phyloP scores from a whole-genome alignment of 306 rosid genomes.

The Cicer pinnatifidum region DNA sequence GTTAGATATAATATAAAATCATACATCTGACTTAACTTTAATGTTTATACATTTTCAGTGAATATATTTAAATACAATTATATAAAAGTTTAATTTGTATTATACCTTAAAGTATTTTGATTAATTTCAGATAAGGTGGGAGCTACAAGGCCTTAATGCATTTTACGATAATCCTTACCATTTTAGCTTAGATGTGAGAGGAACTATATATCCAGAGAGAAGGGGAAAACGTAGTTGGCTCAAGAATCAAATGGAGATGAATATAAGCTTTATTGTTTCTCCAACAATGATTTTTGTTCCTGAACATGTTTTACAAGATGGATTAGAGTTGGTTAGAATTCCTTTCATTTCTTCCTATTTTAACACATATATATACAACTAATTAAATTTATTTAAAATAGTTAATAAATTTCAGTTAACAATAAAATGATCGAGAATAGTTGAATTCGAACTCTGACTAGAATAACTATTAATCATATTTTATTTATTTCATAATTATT shows the following conservation, averaged over 20 bases:
- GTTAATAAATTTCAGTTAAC: no score
- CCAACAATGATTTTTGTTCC: conserved; percentile 50
- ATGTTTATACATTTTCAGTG: no score
- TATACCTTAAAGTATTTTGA: background rate
- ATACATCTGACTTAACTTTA: no score
- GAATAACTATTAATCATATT: no score
- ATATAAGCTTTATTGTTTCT: conserved; percentile 41
- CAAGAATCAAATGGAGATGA: conserved; percentile 44
- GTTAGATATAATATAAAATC: no score
- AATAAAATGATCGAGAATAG: no score
- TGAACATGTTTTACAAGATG: conserved; percentile 2
- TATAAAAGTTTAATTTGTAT: no score
- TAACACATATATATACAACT: conserved; percentile 1
- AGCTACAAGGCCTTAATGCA: conserved; percentile 42
- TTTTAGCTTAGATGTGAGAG: conserved; percentile 33
- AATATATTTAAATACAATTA: no score
- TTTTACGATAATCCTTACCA: conserved; percentile 20
- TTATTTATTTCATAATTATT: no score
- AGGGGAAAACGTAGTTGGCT: conserved; percentile 47
- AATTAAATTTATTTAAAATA: background rate
- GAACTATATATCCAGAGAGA: conserved; percentile 52
- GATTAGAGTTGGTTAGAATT: conserved; percentile 43
- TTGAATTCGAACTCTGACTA: no score
- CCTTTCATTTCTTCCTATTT: conserved; percentile 3
- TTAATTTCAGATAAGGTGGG: conserved; percentile 48